Evolutionary conservation across 768 basidiomycete genomes (phyloP), one percentile per base, ranked within the genome.

Genomic region (Mycena rosella): DNA sequence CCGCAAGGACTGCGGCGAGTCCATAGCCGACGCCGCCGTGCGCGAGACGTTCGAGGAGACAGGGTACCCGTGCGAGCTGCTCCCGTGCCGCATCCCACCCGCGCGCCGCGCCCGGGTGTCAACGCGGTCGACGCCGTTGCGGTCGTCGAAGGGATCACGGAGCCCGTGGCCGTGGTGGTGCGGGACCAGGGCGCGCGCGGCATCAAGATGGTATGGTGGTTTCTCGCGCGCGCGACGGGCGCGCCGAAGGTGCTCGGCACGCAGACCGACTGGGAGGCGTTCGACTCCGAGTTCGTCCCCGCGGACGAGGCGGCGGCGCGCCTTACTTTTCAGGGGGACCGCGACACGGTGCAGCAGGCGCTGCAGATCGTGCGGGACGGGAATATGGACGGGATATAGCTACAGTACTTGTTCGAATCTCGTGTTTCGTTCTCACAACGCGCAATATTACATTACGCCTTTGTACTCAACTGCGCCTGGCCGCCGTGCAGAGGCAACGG

Each of bases 11-110:
- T 74, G 80, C 24, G 84, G 84, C 1, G 90, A 91, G 75, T 77
- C 79, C 7, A 77, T 88, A 20, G 84, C 86, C 60, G 70, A 62
- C 1, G 80, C 89, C 2, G 89, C 89, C 0, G 67, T 88, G 7
- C 81, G 90, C 20, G 90, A 91, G 77, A 88, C 89, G 0, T 88
- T 81, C 73, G 91, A 89, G 72, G 89, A 91, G 78, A 90, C 89
- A 0, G 89, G 89, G 7, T 91, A 87, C 70, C 76, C 76, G 5
- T 90, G 89, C 74, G 72, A 76, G 24, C 76, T 87, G 40, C 81
- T 88, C 68, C 84, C 87, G 1, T 77, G 82, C 52, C 79, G 77
- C 51, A 84, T 90, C 74, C 78, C 52, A 90, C 88, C 18, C 83
- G 86, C n/a, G 89, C 89, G 6, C 87, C 88, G 2, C 67, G 72